Evolutionary conservation across 768 basidiomycete species (phyloP), one percentile per base, ranked within the genome.

Genomic region (Boletus pseudopeckii): DNA sequence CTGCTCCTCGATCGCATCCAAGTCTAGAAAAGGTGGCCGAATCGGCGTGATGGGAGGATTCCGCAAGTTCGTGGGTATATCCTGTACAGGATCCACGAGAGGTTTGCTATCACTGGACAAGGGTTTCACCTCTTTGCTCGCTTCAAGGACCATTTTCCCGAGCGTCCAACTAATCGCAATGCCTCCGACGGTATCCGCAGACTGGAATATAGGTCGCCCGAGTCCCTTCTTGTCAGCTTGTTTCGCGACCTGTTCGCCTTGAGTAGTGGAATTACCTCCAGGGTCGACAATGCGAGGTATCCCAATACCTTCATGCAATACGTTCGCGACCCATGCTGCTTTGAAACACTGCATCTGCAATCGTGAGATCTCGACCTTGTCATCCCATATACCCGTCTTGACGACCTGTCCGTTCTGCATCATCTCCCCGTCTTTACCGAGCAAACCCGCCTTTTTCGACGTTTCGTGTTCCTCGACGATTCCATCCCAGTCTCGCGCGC

Each of bases 261-360:
- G 73, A 2, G 85, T 82, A 2, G 90, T 84, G 39, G 72, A 70
- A 64, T 93, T 91, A 1, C 95, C 95, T 3, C 84, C 90, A 1
- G 82, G 77, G 68, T 98, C 96, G 48, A 91, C 82, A 32, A 97
- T 85, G 26, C 97, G 80, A 24, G 97, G 97, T 67, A 99, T 82
- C 9, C 94, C 94, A 46, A 99, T 86, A 30, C 97, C 97, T 67
- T 97, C 92, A 61, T 98, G 96, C 2, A 99, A 72, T 36, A 99
- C 88, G 70, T 98, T 98, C 48, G 89, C 86, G 50, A 99, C 81
- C 97, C 97, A 99, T 2, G 97, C 95, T 1, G 96, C 93, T 71
- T 99, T 99, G 85, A 99, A 99, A 69, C 97, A 99, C 68, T 98
- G 97, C 90, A 96, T 90, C 73, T 96, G 84, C 54, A 99, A 73